Evolutionary conservation across 495 filamentous ascomycete species (phyloP).

Genomic region (Lophiotrema nucula): DNA sequence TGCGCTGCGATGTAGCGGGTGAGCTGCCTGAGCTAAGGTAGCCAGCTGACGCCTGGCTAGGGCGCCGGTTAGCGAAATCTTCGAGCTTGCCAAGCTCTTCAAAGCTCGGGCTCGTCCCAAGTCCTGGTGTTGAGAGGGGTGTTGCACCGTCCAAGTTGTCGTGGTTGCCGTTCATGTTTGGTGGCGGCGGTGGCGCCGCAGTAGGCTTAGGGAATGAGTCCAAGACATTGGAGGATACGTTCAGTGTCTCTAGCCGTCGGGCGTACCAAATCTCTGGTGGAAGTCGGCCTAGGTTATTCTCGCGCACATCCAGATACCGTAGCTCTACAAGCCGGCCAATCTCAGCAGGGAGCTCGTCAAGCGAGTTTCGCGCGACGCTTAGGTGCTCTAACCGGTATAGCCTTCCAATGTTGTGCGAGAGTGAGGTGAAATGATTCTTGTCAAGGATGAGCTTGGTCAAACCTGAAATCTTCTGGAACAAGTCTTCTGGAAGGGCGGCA

Average conservation of each 20-base stretch:
- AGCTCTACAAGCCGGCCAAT: constrained; percentile 84
- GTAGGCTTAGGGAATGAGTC: constrained; percentile 79
- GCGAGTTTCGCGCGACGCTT: constrained; percentile 86
- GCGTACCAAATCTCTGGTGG: constrained; percentile 94
- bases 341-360: constrained; percentile 76
- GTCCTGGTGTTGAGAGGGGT: constrained; percentile 51
- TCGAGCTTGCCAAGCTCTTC: constrained; percentile 74
- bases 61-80: constrained; percentile 63
- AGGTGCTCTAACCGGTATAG: constrained; percentile 83
- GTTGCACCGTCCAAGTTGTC: constrained; percentile 40
- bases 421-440: constrained; percentile 90
- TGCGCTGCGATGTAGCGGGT: constrained; percentile 62
- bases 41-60: constrained; percentile 75
- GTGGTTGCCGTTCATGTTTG: constrained; percentile 10
- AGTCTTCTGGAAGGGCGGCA: constrained; percentile 74
- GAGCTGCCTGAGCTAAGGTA: constrained; percentile 72
- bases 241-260: constrained; percentile 81
- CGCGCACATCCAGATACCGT: constrained; percentile 78
- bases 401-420: constrained; percentile 80
- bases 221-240: constrained; percentile 91
- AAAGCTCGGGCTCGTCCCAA: constrained; percentile 62
- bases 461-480: constrained; percentile 84
- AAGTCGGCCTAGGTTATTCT: constrained; percentile 85
- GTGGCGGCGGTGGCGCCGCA: constrained; percentile 30
- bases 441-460: constrained; percentile 84